Percentiles rank a stretch among this genome's conserved stretches.
phyloP scores from a whole-genome alignment of 495 filamentous ascomycete genomes.

The Patellaria atrata region DNA sequence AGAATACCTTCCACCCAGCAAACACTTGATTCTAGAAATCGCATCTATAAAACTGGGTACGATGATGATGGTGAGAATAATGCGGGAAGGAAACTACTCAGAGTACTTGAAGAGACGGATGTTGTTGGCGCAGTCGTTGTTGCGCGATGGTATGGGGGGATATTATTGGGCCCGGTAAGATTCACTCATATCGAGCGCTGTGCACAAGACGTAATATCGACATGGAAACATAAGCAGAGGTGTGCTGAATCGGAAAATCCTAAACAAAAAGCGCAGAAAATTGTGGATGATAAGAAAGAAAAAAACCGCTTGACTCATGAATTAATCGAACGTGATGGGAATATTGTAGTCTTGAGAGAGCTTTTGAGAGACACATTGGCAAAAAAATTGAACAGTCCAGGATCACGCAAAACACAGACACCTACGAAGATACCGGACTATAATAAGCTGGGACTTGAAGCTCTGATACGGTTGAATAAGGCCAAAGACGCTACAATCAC shows the following conservation, averaged over 20 bases:
- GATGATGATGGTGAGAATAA: constrained; percentile 35
- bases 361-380: constrained; percentile 27
- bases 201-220: constrained; percentile 26
- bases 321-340: constrained; percentile 27
- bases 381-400: background rate
- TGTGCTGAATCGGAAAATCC: constrained; percentile 11
- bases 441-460: constrained; percentile 21
- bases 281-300: constrained; percentile 20
- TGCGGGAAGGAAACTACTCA: constrained; percentile 26
- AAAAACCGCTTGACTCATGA: constrained; percentile 18
- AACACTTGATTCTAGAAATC: constrained; percentile 8
- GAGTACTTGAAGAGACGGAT: constrained; percentile 24
- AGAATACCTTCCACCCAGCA: constrained; percentile 23
- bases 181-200: constrained; percentile 31
- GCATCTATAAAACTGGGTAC: constrained; percentile 24
- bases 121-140: constrained; percentile 31
- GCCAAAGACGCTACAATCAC: constrained; percentile 32
- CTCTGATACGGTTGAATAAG: constrained; percentile 26
- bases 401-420: constrained; percentile 4
- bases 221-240: constrained; percentile 20
- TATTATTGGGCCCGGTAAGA: constrained; percentile 31
- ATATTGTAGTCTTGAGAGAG: constrained; percentile 25
- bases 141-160: constrained; percentile 34
- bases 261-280: constrained; percentile 17
- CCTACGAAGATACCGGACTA: constrained; percentile 23